Evolutionary conservation across 1,284 basidiomycete species (phyloP), one percentile per base, ranked within the genome.

Genomic region (Austroboletus novae-zelandiae): DNA sequence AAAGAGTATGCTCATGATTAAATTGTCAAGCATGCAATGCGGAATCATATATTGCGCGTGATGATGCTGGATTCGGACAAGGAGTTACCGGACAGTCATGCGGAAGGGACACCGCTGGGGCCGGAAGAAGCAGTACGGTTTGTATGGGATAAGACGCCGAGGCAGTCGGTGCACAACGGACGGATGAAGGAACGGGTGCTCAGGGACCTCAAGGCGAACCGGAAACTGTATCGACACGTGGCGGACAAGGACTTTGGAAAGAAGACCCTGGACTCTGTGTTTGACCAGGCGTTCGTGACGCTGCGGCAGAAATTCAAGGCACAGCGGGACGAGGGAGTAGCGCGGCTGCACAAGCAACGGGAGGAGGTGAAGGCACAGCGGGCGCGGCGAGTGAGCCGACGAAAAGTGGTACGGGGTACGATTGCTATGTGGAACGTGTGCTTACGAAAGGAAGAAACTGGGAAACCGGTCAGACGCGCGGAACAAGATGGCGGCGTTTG

Each of bases 71-170:
- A 76, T 8, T 73, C 65, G 31, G 82, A 82, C 56, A 79, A 80
- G 53, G 62, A 75, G 1, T 69, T 89, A 10, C 86, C 86, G 1
- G 77, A 80, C 50, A 79, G 77, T 47, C 79, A 84, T 58, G 57
- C 62, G 7, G 86, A 89, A 57, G 80, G 78, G 11, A 66, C 64
- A 10, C 55, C 67, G 2, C 57, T 83, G 3, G 67, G 67, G 4
- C 55, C 70, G 8, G 61, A 71, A 18, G 74, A 82, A 18, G 77
- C 84, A 3, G 71, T 89, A 10, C 81, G 86, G 14, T 89, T 89
- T 58, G 81, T 87, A 4, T 89, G 86, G 86, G 79, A 83, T 49
- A 86, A 85, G 64, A 89, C 86, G 1, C 72, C 77, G 9, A 85
- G 80, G 53, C 84, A 88, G 57, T 87, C 84, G 0, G 73, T 80